Evolutionary conservation across 2,329 filamentous ascomycete species (phyloP).

Genomic region (Colletotrichum sp.): DNA sequence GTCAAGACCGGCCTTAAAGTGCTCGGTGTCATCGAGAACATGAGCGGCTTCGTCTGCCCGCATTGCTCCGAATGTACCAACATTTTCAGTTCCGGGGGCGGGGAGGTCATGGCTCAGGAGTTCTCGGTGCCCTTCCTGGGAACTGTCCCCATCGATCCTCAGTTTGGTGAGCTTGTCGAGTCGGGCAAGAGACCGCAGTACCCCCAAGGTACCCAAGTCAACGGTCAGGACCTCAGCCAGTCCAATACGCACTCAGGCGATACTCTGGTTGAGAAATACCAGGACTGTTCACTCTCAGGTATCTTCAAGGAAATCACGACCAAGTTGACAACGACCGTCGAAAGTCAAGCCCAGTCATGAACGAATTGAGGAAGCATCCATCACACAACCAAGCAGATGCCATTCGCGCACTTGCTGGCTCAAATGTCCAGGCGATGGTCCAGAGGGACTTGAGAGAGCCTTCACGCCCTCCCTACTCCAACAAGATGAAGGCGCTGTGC

Average conservation of each 20-base stretch:
- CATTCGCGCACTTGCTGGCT: background rate
- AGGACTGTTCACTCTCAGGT: constrained; percentile 70
- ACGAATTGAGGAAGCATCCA: background rate
- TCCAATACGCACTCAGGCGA: constrained; percentile 25
- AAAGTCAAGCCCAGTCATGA: constrained; percentile 5
- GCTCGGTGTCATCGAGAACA: constrained; percentile 94
- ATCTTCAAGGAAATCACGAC: constrained; percentile 71
- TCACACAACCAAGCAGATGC: background rate
- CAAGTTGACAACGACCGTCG: constrained; percentile 35
- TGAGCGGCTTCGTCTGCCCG: constrained; percentile 89
- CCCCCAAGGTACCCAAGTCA: constrained; percentile 69
- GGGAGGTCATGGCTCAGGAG: constrained; percentile 85
- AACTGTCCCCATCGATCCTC: constrained; percentile 88
- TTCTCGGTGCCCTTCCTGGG: constrained; percentile 86
- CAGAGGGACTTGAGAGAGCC: background rate
- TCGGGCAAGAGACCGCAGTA: constrained; percentile 70
- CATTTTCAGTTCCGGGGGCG: constrained; percentile 90
- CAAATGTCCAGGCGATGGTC: background rate
- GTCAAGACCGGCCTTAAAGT: constrained; percentile 80
- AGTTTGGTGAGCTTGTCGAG: constrained; percentile 88
- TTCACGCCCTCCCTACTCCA: background rate
- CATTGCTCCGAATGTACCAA: constrained; percentile 87
- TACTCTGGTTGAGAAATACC: constrained; percentile 73
- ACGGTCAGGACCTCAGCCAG: constrained; percentile 57
- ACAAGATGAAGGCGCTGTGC: background rate